These are phyloP conservation scores for Russula ochroleuca DNA, from an alignment of 768 basidiomycete species.

Conservation along the genomic window DNA sequence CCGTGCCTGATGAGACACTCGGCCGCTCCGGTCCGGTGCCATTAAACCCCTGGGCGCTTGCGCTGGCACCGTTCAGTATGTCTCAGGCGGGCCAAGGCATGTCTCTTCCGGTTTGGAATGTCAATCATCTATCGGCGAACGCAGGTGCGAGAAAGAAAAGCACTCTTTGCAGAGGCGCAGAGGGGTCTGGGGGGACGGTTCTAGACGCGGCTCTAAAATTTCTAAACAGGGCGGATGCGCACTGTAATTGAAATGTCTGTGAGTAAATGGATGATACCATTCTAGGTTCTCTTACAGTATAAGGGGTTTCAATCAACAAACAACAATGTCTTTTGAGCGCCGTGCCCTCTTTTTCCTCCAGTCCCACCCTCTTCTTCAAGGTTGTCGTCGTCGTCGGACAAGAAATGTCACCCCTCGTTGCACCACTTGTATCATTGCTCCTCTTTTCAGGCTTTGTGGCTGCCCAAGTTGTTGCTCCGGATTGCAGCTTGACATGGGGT, in stretches of 20 bases:
- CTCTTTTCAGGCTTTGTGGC: neutral
- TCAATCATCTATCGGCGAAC: too few relatives aligned
- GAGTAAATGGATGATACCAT: neutral
- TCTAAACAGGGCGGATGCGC: too few relatives aligned
- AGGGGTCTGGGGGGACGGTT: neutral
- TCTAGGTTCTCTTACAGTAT: neutral
- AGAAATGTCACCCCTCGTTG: neutral
- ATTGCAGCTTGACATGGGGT: neutral
- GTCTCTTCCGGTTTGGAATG: too few relatives aligned
- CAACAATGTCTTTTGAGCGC: neutral
- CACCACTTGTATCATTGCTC: neutral
- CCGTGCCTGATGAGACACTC: too few relatives aligned
- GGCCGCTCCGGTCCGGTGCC: too few relatives aligned
- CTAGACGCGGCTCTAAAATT: neutral
- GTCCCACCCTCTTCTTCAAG: neutral
- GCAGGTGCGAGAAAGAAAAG: too few relatives aligned
- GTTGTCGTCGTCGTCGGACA: neutral
- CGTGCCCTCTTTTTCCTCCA: neutral
- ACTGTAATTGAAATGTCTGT: neutral
- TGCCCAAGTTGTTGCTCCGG: slow-evolving; percentile 10
- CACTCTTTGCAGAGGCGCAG: neutral
- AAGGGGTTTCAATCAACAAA: neutral
- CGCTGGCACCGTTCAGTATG: too few relatives aligned
- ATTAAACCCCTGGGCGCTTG: too few relatives aligned
- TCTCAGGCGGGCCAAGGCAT: too few relatives aligned